phyloP scores from a whole-genome alignment of 2,329 filamentous ascomycete species.

The Chrysosporium keratinophilum region DNA sequence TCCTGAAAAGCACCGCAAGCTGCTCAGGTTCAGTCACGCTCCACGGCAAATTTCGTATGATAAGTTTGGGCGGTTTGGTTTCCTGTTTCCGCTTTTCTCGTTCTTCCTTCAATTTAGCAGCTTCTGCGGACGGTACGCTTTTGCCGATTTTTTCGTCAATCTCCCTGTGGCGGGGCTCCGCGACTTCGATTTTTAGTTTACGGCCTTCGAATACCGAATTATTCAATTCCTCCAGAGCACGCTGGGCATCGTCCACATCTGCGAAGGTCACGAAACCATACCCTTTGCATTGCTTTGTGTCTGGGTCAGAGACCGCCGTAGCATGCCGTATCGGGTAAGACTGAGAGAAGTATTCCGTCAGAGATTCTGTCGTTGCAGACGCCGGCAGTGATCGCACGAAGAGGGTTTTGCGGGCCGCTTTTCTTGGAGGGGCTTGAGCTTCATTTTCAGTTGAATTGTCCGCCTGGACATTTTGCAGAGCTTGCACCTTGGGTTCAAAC shows the following conservation, averaged over 20 bases:
- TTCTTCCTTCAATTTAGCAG: slow-evolving; percentile 32
- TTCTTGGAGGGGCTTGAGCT: slow-evolving; percentile 8
- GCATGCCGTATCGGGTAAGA: slow-evolving; percentile 93
- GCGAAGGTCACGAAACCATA: slow-evolving; percentile 97
- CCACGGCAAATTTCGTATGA: slow-evolving; percentile 92
- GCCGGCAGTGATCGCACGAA: slow-evolving; percentile 83
- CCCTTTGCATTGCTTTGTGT: slow-evolving; percentile 77
- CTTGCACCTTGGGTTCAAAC: slow-evolving; percentile 18
- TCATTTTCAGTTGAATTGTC: slow-evolving; percentile 19
- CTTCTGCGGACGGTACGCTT: slow-evolving; percentile 28
- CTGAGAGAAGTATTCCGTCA: slow-evolving; percentile 86
- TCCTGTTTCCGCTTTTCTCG: slow-evolving; percentile 50
- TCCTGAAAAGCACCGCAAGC: slow-evolving; percentile 66
- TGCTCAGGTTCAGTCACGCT: slow-evolving; percentile 81
- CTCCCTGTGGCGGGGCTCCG: slow-evolving; percentile 70
- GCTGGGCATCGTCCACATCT: slow-evolving; percentile 77
- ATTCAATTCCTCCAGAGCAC: slow-evolving; percentile 71
- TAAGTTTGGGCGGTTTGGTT: slow-evolving; percentile 60
- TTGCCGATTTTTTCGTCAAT: slow-evolving; percentile 42
- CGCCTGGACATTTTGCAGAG: slow-evolving; percentile 20
- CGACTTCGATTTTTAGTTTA: slow-evolving; percentile 76
- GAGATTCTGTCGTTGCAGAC: slow-evolving; percentile 64
- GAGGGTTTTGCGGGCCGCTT: slow-evolving; percentile 50
- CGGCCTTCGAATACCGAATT: slow-evolving; percentile 67
- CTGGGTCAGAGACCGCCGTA: slow-evolving; percentile 75